Conservation (phyloP, 108 stramenopile genomes). For the Cyclostephanos invisitatus region DNA sequence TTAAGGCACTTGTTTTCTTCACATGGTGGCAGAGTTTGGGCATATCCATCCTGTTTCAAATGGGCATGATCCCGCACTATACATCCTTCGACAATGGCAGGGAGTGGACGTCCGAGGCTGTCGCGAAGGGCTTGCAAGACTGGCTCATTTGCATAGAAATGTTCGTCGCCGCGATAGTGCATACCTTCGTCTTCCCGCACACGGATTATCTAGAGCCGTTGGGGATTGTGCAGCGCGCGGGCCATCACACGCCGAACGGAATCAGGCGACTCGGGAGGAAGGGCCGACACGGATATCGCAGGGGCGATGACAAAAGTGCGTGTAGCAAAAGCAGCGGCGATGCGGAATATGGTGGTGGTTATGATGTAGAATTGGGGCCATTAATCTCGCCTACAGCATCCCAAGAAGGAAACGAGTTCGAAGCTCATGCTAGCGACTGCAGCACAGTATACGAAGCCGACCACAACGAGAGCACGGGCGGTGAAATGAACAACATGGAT, state of each 20-base stretch:
- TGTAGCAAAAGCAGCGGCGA: slow-evolving; percentile 54
- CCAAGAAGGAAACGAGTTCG: slow-evolving; percentile 33
- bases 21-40: slow-evolving; percentile 94
- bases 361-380: slow-evolving; percentile 35
- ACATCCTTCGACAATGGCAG: slow-evolving; percentile 34
- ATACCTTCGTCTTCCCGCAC: slow-evolving; percentile 94
- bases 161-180: slow-evolving; percentile 91
- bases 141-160: slow-evolving; percentile 98
- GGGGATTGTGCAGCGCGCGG: slow-evolving; percentile 45
- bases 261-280: slow-evolving; percentile 48
- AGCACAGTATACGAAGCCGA: slow-evolving; percentile 39
- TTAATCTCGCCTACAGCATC: slow-evolving; percentile 4
- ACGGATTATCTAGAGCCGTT: slow-evolving; percentile 84
- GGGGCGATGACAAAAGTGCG: slow-evolving; percentile 54
- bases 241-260: slow-evolving; percentile 20
- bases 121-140: slow-evolving; percentile 95
- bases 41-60: slow-evolving; percentile 81
- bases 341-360: slow-evolving; percentile 19
- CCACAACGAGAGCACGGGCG: slow-evolving; percentile 16
- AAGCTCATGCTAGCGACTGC: slow-evolving; percentile 40
- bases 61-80: slow-evolving; percentile 85
- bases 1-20: slow-evolving; percentile 96
- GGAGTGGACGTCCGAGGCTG: slow-evolving; percentile 86
- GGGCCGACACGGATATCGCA: slow-evolving; percentile 28
- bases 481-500: slow-evolving; percentile 5